Percentiles rank a stretch among this genome's conserved stretches.
phyloP scores from a whole-genome alignment of 257 asterid genomes.

The Asclepias syriaca region DNA sequence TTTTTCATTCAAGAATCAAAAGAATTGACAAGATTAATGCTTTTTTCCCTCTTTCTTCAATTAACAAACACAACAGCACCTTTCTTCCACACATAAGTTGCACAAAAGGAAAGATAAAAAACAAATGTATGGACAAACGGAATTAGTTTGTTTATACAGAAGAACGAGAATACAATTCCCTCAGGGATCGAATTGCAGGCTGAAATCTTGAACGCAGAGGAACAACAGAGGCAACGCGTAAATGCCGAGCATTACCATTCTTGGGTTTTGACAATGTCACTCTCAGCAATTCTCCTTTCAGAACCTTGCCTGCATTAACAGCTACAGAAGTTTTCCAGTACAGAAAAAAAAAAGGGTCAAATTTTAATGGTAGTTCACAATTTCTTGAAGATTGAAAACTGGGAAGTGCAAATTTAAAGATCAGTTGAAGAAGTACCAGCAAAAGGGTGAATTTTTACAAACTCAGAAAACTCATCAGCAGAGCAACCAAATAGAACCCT shows the following conservation, averaged over 20 bases:
- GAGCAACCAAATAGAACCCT: slow-evolving; percentile 86
- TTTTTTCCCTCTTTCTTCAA: no score
- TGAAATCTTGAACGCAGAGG: slow-evolving; percentile 62
- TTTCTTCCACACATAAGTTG: no score
- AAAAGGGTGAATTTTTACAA: slow-evolving; percentile 61
- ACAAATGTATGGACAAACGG: no score
- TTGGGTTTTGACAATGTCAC: slow-evolving; percentile 69
- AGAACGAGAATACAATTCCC: slow-evolving; percentile 31
- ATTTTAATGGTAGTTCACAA: neutral
- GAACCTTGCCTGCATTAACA: slow-evolving; percentile 42
- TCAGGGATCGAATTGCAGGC: slow-evolving; percentile 61
- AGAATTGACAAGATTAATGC: neutral
- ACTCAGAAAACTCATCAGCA: slow-evolving; percentile 75
- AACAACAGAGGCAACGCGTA: slow-evolving; percentile 63
- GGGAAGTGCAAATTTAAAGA: neutral
- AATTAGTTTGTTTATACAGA: no score
- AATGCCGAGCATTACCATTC: slow-evolving; percentile 79
- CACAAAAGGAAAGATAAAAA: no score
- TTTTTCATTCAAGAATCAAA: neutral
- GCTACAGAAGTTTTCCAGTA: slow-evolving; percentile 31
- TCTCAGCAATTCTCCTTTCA: slow-evolving; percentile 79
- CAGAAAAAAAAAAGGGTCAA: neutral
- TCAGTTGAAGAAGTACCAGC: slow-evolving; percentile 40
- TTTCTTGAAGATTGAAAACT: neutral
- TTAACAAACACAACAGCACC: no score